Conservation (phyloP, 768 basidiomycete species). For the Trametes maxima region DNA sequence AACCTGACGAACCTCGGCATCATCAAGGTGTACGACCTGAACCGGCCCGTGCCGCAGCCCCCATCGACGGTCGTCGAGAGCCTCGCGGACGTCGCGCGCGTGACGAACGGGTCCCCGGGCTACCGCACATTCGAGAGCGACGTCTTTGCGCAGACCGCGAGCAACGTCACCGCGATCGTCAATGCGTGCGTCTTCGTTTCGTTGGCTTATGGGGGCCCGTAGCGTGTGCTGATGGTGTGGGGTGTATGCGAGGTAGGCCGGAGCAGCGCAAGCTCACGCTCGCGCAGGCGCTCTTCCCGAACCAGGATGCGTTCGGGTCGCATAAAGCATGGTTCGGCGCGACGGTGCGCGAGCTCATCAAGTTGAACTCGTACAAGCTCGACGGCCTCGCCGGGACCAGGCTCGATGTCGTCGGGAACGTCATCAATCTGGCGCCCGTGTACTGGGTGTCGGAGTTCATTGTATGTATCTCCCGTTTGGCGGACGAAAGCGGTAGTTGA, state of each 20-base stretch:
- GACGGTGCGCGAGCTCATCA: constrained; percentile 32
- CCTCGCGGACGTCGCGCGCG: constrained; percentile 4
- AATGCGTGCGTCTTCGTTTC: constrained; percentile 2
- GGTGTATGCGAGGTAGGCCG: background rate
- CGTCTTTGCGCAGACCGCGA: constrained; percentile 9
- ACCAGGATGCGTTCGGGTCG: constrained; percentile 8
- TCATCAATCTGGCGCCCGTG: constrained; percentile 46
- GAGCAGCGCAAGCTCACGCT: constrained; percentile 17
- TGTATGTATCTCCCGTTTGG: constrained; percentile 27
- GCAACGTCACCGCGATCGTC: constrained; percentile 11
- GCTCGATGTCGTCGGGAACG: constrained; percentile 52
- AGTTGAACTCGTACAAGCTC: constrained; percentile 16
- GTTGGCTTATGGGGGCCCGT: no score
- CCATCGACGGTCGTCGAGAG: constrained; percentile 5
- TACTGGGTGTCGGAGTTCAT: constrained; percentile 45
- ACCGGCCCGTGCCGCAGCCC: constrained; percentile 42
- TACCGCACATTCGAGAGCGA: constrained; percentile 13
- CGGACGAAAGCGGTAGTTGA: background rate
- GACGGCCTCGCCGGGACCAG: constrained; percentile 34
- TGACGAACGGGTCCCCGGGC: constrained; percentile 3
- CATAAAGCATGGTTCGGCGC: constrained; percentile 30
- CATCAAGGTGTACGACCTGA: constrained; percentile 58
- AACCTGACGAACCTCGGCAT: constrained; percentile 39
- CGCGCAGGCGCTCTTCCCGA: constrained; percentile 18
- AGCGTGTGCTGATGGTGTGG: background rate